Conservation (phyloP, 805 yeast species). For the Barnettozyma salicaria region DNA sequence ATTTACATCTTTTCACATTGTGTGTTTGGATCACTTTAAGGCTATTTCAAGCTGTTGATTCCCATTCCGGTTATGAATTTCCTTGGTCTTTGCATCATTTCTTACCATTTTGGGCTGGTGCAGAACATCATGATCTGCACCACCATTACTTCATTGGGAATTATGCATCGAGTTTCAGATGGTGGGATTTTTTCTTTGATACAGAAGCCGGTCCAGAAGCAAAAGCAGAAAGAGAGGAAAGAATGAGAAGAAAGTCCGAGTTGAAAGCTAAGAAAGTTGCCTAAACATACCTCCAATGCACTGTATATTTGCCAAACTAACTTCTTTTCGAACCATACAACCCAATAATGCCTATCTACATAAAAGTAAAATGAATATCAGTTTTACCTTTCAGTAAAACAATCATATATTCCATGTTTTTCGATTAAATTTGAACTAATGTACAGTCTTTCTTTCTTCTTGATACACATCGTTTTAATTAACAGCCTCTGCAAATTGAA, state of each 20-base stretch:
- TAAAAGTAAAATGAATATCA: neutral
- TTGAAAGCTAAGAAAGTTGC: constrained; percentile 12
- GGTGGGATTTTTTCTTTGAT: constrained; percentile 86
- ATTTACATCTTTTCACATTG: constrained; percentile 85
- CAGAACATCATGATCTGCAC: constrained; percentile 96
- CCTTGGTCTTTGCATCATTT: constrained; percentile 93
- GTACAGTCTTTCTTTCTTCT: neutral
- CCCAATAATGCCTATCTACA: neutral
- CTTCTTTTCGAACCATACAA: neutral
- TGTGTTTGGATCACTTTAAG: constrained; percentile 83
- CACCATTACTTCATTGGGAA: constrained; percentile 95
- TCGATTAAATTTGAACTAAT: neutral
- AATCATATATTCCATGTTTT: neutral
- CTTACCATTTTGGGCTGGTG: constrained; percentile 97
- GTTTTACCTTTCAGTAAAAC: no score
- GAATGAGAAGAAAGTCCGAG: constrained; percentile 37
- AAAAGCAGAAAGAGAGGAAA: constrained; percentile 63
- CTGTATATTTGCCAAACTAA: neutral
- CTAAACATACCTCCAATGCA: neutral
- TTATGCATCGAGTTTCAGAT: constrained; percentile 90
- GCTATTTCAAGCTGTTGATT: constrained; percentile 93
- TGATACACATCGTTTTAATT: constrained; percentile 1
- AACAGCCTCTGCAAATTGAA: constrained; percentile 56
- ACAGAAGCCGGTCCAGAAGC: constrained; percentile 91
- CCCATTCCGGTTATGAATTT: constrained; percentile 97